Evolutionary conservation across 1,284 basidiomycete species (phyloP).

Genomic region (Omphalotus olearius): DNA sequence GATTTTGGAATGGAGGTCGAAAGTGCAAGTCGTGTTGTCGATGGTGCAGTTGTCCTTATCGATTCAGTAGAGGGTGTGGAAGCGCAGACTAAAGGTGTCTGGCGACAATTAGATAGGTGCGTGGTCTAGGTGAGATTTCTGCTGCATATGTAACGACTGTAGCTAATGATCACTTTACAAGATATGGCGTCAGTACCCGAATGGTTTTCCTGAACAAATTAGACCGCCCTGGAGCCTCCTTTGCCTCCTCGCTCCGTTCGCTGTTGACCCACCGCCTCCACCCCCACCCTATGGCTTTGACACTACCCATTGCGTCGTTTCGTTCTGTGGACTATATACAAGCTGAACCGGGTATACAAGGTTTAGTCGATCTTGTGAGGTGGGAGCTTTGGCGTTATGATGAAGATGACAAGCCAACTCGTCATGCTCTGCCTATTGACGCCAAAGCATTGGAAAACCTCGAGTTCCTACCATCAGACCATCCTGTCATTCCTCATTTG

Average conservation of each 20-base stretch:
- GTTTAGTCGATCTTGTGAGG: constrained; percentile 74
- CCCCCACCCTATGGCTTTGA: constrained; percentile 66
- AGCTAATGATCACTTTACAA: constrained; percentile 23
- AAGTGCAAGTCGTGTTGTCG: constrained; percentile 84
- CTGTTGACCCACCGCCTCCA: constrained; percentile 74
- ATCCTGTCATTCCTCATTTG: constrained; percentile 66
- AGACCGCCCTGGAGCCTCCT: constrained; percentile 80
- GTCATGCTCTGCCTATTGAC: constrained; percentile 50
- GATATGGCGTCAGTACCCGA: constrained; percentile 74
- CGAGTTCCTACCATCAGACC: constrained; percentile 45
- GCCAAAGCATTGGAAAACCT: constrained; percentile 37
- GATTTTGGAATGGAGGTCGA: constrained; percentile 96
- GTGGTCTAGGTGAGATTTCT: constrained; percentile 26
- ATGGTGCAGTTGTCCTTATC: constrained; percentile 84
- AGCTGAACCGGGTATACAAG: constrained; percentile 73
- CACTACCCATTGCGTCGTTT: constrained; percentile 77
- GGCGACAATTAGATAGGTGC: constrained; percentile 81
- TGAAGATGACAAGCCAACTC: constrained; percentile 37
- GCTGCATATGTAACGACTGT: neutral
- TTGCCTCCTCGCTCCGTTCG: constrained; percentile 66
- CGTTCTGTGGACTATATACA: constrained; percentile 56
- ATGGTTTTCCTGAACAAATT: constrained; percentile 88
- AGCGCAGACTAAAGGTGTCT: constrained; percentile 85
- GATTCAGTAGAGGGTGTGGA: constrained; percentile 92
- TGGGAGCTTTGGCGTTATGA: constrained; percentile 80